Conservation (phyloP, 345 rosid genomes). For the Lepidium sativum region DNA sequence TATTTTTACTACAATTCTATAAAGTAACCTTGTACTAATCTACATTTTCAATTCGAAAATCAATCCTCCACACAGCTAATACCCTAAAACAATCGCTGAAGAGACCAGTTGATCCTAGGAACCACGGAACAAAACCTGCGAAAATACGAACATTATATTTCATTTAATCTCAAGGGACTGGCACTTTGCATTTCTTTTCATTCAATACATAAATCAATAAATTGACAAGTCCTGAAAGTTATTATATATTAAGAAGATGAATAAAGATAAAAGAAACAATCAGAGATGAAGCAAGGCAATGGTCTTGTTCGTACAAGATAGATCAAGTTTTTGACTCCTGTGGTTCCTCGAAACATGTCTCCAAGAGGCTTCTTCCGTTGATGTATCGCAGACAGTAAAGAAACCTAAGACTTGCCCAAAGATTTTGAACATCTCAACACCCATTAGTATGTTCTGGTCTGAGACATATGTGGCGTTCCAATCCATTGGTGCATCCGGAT, state of each 20-base stretch:
- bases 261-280: neutral
- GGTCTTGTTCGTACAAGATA: slow-evolving; percentile 74
- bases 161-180: neutral
- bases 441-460: slow-evolving; percentile 57
- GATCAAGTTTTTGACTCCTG: slow-evolving; percentile 65
- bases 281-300: slow-evolving; percentile 64
- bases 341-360: slow-evolving; percentile 71
- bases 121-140: neutral
- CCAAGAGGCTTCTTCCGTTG: slow-evolving; percentile 47
- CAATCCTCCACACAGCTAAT: too few relatives aligned
- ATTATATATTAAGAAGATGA: neutral
- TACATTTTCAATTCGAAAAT: too few relatives aligned
- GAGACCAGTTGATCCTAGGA: neutral
- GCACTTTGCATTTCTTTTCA: neutral
- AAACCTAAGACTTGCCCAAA: slow-evolving; percentile 92
- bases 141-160: neutral
- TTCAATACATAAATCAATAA: neutral
- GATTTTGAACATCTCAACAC: slow-evolving; percentile 96
- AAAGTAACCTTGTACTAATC: too few relatives aligned
- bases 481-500: slow-evolving; percentile 99
- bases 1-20: too few relatives aligned
- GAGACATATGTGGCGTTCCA: slow-evolving; percentile 92
- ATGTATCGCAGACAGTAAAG: slow-evolving; percentile 52
- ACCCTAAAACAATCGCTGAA: too few relatives aligned
- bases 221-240: neutral